Conservation (phyloP, 225 moss, liverwort and hornwort genomes). For the Pseudoscleropodium purum region DNA sequence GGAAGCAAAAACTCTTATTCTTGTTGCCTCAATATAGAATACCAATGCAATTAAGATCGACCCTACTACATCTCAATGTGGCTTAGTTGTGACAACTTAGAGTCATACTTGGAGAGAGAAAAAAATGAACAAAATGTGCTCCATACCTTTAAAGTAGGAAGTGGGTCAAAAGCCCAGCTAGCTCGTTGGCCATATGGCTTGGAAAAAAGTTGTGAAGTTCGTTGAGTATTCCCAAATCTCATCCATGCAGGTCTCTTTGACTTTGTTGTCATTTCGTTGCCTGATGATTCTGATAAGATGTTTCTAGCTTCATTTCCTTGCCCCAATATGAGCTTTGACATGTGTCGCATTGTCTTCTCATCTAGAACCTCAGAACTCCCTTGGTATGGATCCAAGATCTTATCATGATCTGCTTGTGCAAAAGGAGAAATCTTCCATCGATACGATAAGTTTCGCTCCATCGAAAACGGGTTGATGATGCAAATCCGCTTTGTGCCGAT, state of each 20-base stretch:
- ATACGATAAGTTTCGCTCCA: slow-evolving; percentile 35
- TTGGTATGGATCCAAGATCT: not conserved
- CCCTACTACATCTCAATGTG: not conserved
- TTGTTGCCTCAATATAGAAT: rapidly evolving
- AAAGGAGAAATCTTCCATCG: slow-evolving; percentile 35
- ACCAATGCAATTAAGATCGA: not conserved
- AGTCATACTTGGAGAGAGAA: not conserved
- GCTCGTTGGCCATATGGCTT: not conserved
- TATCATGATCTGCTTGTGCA: slow-evolving; percentile 21
- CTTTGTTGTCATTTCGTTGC: not conserved
- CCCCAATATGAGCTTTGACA: slow-evolving; percentile 15
- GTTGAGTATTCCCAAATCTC: not conserved
- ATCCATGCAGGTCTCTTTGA: not conserved
- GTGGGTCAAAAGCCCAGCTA: not conserved
- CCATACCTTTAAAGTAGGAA: not conserved
- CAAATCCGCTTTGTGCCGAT: not conserved
- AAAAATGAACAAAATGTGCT: not conserved
- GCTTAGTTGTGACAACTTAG: too few relatives aligned
- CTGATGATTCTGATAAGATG: not conserved
- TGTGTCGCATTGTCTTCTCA: slow-evolving; percentile 1
- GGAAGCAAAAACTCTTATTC: not conserved
- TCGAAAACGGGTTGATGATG: slow-evolving; percentile 29
- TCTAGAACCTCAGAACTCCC: slow-evolving; percentile 12
- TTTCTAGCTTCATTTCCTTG: not conserved
- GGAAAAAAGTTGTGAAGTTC: not conserved